phyloP scores from a whole-genome alignment of 352 stramenopile species.

The Phytophthora europaea region DNA sequence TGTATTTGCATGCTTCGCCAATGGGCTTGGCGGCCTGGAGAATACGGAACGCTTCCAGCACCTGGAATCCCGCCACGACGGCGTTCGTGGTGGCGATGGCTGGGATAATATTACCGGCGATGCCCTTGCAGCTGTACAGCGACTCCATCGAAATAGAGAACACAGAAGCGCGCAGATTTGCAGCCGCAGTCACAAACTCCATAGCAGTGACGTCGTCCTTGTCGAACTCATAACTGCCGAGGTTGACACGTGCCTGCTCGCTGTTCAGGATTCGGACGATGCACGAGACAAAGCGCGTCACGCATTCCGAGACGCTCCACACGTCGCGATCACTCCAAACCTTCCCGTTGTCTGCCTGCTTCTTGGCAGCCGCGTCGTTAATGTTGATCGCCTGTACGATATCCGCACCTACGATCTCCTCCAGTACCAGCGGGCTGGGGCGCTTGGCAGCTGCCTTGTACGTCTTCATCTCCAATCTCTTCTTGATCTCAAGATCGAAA shows the following conservation, averaged over 20 bases:
- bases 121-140: constrained; percentile 97
- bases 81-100: constrained; percentile 99
- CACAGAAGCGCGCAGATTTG: constrained; percentile 95
- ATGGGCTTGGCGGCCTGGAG: constrained; percentile 73
- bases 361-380: constrained; percentile 30
- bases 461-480: constrained; percentile 95
- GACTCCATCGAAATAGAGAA: constrained; percentile 88
- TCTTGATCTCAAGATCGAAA: constrained; percentile 97
- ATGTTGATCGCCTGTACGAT: constrained; percentile 53
- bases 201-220: constrained; percentile 98
- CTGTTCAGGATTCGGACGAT: constrained; percentile 73
- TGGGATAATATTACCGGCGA: constrained; percentile 99
- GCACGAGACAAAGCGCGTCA: constrained; percentile 86
- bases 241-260: constrained; percentile 57
- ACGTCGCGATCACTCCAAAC: constrained; percentile 85
- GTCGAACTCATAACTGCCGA: constrained; percentile 95
- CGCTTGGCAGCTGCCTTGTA: constrained; percentile 97
- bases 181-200: constrained; percentile 98
- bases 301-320: constrained; percentile 91
- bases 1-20: constrained; percentile 91
- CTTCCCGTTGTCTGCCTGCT: constrained; percentile 42
- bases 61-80: constrained; percentile 97
- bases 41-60: constrained; percentile 89
- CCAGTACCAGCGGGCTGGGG: constrained; percentile 82
- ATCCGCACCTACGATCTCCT: constrained; percentile 60